These are phyloP conservation scores for Sphaerulina musiva DNA, from an alignment of 2,329 filamentous ascomycete species.

Conservation along the genomic window DNA sequence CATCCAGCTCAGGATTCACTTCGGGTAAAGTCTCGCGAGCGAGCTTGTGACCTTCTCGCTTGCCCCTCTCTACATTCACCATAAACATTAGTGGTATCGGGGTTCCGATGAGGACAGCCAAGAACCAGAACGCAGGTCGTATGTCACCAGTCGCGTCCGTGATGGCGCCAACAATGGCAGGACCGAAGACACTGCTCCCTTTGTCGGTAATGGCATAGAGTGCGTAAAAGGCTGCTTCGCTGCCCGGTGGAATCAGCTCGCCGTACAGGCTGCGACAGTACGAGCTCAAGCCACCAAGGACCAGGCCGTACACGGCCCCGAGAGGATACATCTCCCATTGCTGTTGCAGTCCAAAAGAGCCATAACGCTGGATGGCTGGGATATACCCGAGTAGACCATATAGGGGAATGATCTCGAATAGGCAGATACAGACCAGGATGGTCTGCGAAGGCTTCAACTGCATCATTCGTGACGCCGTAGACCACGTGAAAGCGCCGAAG, in stretches of 20 bases:
- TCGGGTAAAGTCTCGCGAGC: conserved; percentile 30
- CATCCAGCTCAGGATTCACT: neutral
- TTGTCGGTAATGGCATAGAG: conserved; percentile 98
- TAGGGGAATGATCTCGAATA: conserved; percentile 88
- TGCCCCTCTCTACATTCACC: conserved; percentile 66
- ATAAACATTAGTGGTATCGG: conserved; percentile 79
- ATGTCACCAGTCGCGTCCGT: conserved; percentile 61
- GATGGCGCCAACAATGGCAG: conserved; percentile 86
- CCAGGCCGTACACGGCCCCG: conserved; percentile 83
- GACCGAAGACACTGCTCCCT: conserved; percentile 86
- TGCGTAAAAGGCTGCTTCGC: conserved; percentile 92
- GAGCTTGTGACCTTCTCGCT: conserved; percentile 38
- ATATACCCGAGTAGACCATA: conserved; percentile 88
- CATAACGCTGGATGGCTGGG: conserved; percentile 66
- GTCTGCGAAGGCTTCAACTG: conserved; percentile 73
- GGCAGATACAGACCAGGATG: conserved; percentile 79
- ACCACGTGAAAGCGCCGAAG: conserved; percentile 83
- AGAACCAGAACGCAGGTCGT: conserved; percentile 74
- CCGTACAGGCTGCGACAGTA: conserved; percentile 91
- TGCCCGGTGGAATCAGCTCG: conserved; percentile 87
- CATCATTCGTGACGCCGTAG: conserved; percentile 64
- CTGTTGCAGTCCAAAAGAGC: conserved; percentile 79
- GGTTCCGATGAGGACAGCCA: conserved; percentile 74
- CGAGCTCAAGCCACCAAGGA: conserved; percentile 83
- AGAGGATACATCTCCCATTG: conserved; percentile 96